Evolutionary conservation across 768 basidiomycete genomes (phyloP).

Genomic region (Russula sp.): DNA sequence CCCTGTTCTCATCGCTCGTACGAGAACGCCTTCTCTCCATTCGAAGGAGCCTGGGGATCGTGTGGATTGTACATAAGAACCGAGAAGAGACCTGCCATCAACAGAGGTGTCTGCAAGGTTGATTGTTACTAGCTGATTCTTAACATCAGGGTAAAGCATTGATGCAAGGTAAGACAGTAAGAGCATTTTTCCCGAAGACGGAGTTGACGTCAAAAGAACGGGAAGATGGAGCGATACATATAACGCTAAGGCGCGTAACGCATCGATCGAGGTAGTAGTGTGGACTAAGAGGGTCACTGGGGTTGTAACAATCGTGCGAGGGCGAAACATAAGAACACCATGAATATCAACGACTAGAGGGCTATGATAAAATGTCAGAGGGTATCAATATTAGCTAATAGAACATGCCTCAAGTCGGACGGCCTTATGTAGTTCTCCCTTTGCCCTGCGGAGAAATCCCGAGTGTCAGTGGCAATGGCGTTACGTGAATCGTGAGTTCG

Average conservation of each 20-base stretch:
- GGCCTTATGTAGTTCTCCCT: conserved; percentile 35
- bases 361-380: conserved; percentile 33
- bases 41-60: conserved; percentile 82
- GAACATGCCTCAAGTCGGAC: conserved; percentile 49
- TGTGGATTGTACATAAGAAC: conserved; percentile 86
- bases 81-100: conserved; percentile 87
- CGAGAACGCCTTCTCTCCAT: conserved; percentile 92
- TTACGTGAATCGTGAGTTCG: conserved; percentile 49
- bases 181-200: conserved; percentile 84
- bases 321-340: conserved; percentile 57
- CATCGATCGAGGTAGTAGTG: conserved; percentile 51
- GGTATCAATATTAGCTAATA: background rate
- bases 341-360: conserved; percentile 52
- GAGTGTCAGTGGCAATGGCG: conserved; percentile 32
- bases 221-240: conserved; percentile 65
- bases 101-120: conserved; percentile 94
- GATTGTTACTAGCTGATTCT: conserved; percentile 72
- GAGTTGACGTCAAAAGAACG: conserved; percentile 73
- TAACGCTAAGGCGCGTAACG: conserved; percentile 56
- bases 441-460: conserved; percentile 42
- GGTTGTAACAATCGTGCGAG: conserved; percentile 26
- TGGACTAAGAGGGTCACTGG: conserved; percentile 42
- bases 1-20: conserved; percentile 83
- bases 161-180: conserved; percentile 70
- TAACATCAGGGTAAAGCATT: conserved; percentile 48